A percentile compares a stretch with the other conserved stretches of the same genome.
Conservation (phyloP, 192 early-diverging fungal species). For the Backusella liffmaniae region DNA sequence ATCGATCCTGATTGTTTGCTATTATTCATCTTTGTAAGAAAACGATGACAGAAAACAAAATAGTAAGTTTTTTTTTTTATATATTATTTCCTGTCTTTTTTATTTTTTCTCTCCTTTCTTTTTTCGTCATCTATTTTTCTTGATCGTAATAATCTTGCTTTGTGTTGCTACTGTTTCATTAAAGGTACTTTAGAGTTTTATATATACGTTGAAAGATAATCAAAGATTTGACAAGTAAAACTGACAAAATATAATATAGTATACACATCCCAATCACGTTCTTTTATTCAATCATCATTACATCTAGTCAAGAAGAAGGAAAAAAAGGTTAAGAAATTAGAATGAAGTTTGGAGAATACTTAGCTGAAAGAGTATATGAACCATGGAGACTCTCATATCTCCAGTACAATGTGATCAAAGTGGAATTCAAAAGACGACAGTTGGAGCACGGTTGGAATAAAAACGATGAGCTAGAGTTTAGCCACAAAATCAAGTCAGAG, state of each 20-base stretch:
- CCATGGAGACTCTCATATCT: constrained; percentile 84
- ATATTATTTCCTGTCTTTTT: background rate
- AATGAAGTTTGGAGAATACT: constrained; percentile 90
- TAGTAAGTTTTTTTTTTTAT: background rate
- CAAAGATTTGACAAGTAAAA: too few species aligned
- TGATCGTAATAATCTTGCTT: background rate
- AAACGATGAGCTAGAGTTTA: constrained; percentile 83
- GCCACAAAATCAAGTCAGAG: constrained; percentile 76
- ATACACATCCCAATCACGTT: background rate
- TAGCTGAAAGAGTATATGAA: constrained; percentile 60
- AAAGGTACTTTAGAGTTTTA: background rate
- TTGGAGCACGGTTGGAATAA: constrained; percentile 60
- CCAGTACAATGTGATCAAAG: constrained; percentile 80
- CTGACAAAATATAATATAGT: background rate
- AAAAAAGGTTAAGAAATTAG: background rate
- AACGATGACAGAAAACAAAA: background rate
- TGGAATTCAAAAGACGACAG: constrained; percentile 33
- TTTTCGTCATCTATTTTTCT: background rate
- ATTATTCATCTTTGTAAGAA: background rate
- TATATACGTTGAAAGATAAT: background rate
- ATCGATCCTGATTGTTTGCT: background rate
- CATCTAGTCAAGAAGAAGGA: background rate
- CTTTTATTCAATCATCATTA: background rate
- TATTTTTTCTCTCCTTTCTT: background rate
- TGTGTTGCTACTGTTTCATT: background rate